phyloP scores from a whole-genome alignment of 257 asterid genomes.

The Gynochthodes officinalis region DNA sequence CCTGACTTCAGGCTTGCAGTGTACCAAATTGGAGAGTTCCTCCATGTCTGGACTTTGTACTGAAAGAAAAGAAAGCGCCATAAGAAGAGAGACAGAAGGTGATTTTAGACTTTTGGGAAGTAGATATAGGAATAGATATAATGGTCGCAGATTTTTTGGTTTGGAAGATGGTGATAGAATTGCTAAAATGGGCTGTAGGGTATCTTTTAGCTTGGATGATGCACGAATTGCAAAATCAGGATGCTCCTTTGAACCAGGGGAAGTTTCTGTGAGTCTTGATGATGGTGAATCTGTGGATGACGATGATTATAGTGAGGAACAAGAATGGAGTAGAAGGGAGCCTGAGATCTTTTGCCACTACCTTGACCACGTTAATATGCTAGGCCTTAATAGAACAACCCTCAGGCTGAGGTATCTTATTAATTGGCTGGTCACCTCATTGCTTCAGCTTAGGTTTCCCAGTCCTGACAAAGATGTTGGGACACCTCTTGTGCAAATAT shows the following conservation, averaged over 20 bases:
- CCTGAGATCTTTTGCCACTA: slow-evolving; percentile 32
- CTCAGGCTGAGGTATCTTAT: slow-evolving; percentile 28
- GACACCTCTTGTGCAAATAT: slow-evolving; percentile 30
- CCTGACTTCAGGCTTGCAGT: not conserved
- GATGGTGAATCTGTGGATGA: slow-evolving; percentile 14
- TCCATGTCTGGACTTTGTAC: slow-evolving; percentile 3
- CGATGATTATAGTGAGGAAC: slow-evolving; percentile 16
- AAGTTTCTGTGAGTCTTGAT: slow-evolving; percentile 3
- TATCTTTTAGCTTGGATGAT: slow-evolving; percentile 22
- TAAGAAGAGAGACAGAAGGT: slow-evolving; percentile 34
- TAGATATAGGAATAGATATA: slow-evolving; percentile 16
- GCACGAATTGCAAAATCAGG: slow-evolving; percentile 13
- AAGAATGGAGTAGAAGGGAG: slow-evolving; percentile 30
- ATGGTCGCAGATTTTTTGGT: slow-evolving; percentile 23
- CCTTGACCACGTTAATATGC: slow-evolving; percentile 32
- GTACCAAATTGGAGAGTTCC: not conserved
- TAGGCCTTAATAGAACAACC: slow-evolving; percentile 36
- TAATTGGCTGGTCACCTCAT: slow-evolving; percentile 35
- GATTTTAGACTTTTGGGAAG: slow-evolving; percentile 30
- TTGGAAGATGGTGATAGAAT: slow-evolving; percentile 24
- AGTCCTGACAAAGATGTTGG: slow-evolving; percentile 11
- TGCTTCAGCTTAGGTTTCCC: slow-evolving; percentile 34
- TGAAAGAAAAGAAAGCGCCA: slow-evolving; percentile 27
- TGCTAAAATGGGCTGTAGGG: slow-evolving; percentile 13
- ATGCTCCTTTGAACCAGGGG: slow-evolving; percentile 16